Base-by-base conservation (phyloP, 129 eudicot species). In the Tagetes patula region DNA sequence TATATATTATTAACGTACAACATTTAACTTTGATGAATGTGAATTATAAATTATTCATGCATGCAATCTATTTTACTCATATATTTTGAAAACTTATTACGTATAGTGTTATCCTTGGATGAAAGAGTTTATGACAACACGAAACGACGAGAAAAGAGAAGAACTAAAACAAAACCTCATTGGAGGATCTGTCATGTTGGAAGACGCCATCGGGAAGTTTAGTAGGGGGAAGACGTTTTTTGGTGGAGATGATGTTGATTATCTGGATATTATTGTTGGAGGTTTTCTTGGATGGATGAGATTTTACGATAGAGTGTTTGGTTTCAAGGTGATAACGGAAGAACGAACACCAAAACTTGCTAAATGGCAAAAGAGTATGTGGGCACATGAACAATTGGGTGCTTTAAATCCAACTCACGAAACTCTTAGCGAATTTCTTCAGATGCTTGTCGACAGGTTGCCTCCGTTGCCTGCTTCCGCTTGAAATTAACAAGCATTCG, bases 291-390 rank as follows among this genome's bases (percentile, higher is more conserved):
- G 61, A 3, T 54, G 61, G 61, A 3, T 54, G 3, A 54, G 6
- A 3, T 30, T 54, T 20, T 54, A 6, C 5, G 33, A 7, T 5
- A 27, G 2, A 20, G 61, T 54, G 27, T 6, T 11, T 46, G 38
- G 52, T 27, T 68, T 72, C 38, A 72, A 42, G 6, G 63, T 83
- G 6, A 4, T 86, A 8, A 81, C 78, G 47, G 84, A 81, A 50
- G 45, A 53, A 11, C 81, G 63, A 43, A 79, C 69, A 0, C 88
- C 88, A 4, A 4, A 10, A 3, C 79, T 86, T 43, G 3, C 3
- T 20, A 40, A 64, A 39, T 78, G 87, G 91, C 75, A 77, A 20
- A 48, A 77, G n/a, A 20, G 14, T 9, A 77, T 86, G 37, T 63
- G 71, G 69, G 48, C 75, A 5, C 38, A 80, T 65, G 58, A n/a